phyloP scores from a whole-genome alignment of 2,329 filamentous ascomycete genomes.

The Fragosphaeria purpurea region DNA sequence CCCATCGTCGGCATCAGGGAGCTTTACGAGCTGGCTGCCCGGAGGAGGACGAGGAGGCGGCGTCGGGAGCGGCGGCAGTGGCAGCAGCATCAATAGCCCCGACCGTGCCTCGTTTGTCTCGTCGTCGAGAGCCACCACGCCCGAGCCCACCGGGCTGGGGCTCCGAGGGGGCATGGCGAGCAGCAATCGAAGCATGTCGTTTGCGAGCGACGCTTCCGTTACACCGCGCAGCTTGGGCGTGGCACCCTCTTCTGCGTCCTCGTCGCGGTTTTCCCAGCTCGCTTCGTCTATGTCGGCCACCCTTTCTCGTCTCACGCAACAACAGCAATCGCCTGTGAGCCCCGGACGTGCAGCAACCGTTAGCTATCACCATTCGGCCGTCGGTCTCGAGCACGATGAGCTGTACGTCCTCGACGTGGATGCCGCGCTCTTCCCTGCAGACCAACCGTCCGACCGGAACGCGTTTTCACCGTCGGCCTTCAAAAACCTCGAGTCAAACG shows the following conservation, averaged over 20 bases:
- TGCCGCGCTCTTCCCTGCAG: conserved; percentile 40
- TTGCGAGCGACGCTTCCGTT: conserved; percentile 11
- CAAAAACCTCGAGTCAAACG: conserved; percentile 51
- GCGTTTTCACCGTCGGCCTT: conserved; percentile 49
- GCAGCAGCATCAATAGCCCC: conserved; percentile 4
- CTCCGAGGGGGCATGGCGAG: neutral
- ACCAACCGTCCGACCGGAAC: conserved; percentile 32
- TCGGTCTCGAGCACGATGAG: conserved; percentile 34
- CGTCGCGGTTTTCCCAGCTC: conserved; percentile 36
- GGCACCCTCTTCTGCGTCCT: conserved; percentile 7
- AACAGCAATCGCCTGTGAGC: conserved; percentile 13
- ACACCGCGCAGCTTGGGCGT: conserved; percentile 2
- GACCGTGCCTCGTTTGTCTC: neutral
- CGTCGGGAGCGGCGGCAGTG: neutral
- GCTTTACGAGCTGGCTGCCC: conserved; percentile 8
- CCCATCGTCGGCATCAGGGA: neutral
- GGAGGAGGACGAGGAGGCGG: conserved; percentile 2
- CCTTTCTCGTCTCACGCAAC: conserved; percentile 27
- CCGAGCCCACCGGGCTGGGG: conserved; percentile 1
- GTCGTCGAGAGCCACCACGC: conserved; percentile 4
- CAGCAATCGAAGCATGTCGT: conserved; percentile 15
- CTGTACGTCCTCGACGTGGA: conserved; percentile 46
- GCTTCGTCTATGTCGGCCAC: conserved; percentile 35
- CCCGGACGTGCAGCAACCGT: neutral
- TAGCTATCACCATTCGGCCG: neutral